Percentiles rank a stretch among this genome's conserved stretches.
Conservation (phyloP, 495 filamentous ascomycete genomes). For the Hypoxylon fuscum region DNA sequence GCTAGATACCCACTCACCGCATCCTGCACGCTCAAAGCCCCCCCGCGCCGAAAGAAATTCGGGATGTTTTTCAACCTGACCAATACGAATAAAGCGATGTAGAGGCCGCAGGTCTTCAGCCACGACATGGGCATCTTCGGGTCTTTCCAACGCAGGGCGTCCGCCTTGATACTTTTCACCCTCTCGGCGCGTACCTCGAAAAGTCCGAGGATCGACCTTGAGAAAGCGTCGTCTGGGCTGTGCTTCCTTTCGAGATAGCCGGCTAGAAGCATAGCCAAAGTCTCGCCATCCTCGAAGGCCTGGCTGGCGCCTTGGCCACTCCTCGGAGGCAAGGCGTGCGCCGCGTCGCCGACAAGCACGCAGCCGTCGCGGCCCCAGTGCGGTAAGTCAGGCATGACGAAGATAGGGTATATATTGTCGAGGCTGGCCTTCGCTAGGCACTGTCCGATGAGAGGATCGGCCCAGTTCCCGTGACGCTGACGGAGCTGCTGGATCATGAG, state of each 20-base stretch:
- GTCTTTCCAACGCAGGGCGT: constrained; percentile 23
- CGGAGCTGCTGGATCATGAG: constrained; percentile 53
- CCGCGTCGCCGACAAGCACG: constrained; percentile 56
- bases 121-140: constrained; percentile 31
- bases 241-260: constrained; percentile 12
- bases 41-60: constrained; percentile 10
- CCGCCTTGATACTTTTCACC: constrained; percentile 9
- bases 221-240: background rate
- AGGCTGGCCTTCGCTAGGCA: constrained; percentile 54
- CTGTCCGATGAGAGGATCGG: constrained; percentile 59
- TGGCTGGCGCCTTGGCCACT: constrained; percentile 51
- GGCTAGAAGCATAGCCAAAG: constrained; percentile 42
- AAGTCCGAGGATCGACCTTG: constrained; percentile 14
- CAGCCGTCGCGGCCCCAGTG: constrained; percentile 54
- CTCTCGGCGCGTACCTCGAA: constrained; percentile 11
- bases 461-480: constrained; percentile 57
- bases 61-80: constrained; percentile 5
- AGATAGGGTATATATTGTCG: constrained; percentile 63
- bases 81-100: constrained; percentile 13
- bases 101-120: constrained; percentile 10
- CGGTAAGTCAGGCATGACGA: constrained; percentile 59
- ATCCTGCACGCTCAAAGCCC: constrained; percentile 9
- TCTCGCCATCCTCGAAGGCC: constrained; percentile 49
- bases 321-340: constrained; percentile 57
- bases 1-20: constrained; percentile 15